Evolutionary conservation across 2,329 filamentous ascomycete species (phyloP), one percentile per base, ranked within the genome.

Genomic region (Phaeosphaeriaceae sp.): DNA sequence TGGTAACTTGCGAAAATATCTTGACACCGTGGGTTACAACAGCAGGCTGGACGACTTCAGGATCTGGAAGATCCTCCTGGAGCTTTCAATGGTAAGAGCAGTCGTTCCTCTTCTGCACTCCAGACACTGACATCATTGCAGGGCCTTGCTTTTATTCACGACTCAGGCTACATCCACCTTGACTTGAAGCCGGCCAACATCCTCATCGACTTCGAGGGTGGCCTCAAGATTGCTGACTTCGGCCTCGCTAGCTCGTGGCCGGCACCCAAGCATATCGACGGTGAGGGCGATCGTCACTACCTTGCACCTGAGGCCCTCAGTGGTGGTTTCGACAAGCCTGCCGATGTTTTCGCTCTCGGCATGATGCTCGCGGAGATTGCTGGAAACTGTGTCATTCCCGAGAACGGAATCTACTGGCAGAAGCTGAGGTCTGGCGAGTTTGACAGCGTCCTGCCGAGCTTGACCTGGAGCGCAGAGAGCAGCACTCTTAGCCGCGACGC

Each of bases 11-110:
- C 91, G 96, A 74, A 85, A 88, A 17, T 99, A 98, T 74, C 84
- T 99, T 27, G 85, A 87, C n/a, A 87, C 90, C 57, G 88, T 92
- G 59, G 95, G 95, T 22, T 85, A 89, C 60, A 92, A 91, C 74
- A 93, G 92, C 48, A 87, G 94, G 67, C 81, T 99, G 65, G 95
- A 99, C 78, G 95, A 98, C 76, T 99, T 99, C 80, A 88, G 95
- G 61, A 97, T 98, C 77, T 99, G 95, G 92, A 99, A 99, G 81
- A 94, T 98, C 57, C 82, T 98, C 68, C 86, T 97, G 44, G 95
- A 99, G 76, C 79, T 97, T 58, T 86, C 89, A 70, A 82, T 90
- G 83, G 92, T 95, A 86, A 80, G 90, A 83, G 47, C 59, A 20
- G 20, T 6, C 13, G 21, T 19, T 42, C 21, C 41, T 49, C 44